phyloP scores from a whole-genome alignment of 2,329 filamentous ascomycete species.

The Ophiostoma piceae region DNA sequence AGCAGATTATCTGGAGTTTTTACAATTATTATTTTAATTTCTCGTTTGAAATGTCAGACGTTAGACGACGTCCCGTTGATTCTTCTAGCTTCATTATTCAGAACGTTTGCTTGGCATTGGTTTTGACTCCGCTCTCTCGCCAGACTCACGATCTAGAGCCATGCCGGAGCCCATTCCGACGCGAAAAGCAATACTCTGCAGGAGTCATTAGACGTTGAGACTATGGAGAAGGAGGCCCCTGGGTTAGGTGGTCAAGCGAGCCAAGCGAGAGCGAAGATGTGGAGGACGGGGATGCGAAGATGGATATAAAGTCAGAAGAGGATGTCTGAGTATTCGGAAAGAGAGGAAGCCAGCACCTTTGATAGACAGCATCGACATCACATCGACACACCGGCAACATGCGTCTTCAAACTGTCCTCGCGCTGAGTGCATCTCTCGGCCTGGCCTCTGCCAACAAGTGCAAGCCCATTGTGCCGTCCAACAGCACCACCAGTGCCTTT shows the following conservation, averaged over 20 bases:
- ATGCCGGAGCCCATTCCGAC: not conserved
- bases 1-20: not conserved
- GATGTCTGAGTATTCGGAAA: not conserved
- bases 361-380: not conserved
- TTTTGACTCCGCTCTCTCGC: not conserved
- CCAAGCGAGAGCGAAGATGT: not conserved
- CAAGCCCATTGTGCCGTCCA: constrained; percentile 3
- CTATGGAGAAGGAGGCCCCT: not conserved
- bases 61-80: not conserved
- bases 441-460: constrained; percentile 19
- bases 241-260: not conserved
- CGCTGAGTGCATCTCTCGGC: constrained; percentile 14
- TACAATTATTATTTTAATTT: not conserved
- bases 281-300: not conserved
- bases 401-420: constrained; percentile 19
- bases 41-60: not conserved
- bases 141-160: not conserved
- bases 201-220: no score
- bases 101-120: not conserved
- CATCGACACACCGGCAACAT: not conserved
- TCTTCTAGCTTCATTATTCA: constrained; percentile 5
- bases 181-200: not conserved
- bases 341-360: not conserved
- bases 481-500: constrained; percentile 12
- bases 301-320: not conserved